These are phyloP conservation scores for Chrysosporium queenslandicum DNA, from an alignment of 2,329 filamentous ascomycete species.

Conservation along the genomic window DNA sequence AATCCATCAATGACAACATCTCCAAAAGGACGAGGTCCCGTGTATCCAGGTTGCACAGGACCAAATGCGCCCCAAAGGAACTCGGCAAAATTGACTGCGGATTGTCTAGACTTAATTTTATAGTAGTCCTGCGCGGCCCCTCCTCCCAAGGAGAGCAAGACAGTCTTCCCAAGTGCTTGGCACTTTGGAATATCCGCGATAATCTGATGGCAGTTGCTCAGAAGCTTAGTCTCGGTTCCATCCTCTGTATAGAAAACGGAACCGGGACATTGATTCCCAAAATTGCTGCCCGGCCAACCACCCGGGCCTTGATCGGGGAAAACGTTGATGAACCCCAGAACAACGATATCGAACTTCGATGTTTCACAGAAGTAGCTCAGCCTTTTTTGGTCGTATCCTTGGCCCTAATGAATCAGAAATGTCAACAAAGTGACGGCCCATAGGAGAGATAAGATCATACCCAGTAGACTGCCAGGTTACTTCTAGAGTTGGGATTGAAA, in stretches of 20 bases:
- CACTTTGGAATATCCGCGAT: conserved; percentile 34
- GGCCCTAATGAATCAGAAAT: conserved; percentile 33
- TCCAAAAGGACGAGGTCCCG: conserved; percentile 41
- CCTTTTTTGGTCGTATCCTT: conserved; percentile 42
- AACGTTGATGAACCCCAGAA: conserved; percentile 46
- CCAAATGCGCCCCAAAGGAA: conserved; percentile 45
- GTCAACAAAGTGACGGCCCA: background rate
- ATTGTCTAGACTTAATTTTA: conserved; percentile 32
- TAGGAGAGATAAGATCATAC: conserved; percentile 23
- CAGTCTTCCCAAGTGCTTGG: conserved; percentile 35
- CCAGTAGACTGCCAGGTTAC: conserved; percentile 47
- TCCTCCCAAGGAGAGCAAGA: conserved; percentile 43
- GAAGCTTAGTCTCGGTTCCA: conserved; percentile 33
- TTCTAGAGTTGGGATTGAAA: conserved; percentile 35
- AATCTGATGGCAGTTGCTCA: conserved; percentile 37
- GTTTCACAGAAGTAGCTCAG: conserved; percentile 45
- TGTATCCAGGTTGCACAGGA: conserved; percentile 28
- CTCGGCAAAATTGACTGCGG: conserved; percentile 40
- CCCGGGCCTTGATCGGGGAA: conserved; percentile 41
- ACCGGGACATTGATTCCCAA: conserved; percentile 45
- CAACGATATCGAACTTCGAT: conserved; percentile 45
- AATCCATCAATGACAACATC: conserved; percentile 42
- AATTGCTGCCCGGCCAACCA: conserved; percentile 46
- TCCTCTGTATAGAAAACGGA: conserved; percentile 31
- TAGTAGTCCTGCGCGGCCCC: conserved; percentile 28